These are phyloP conservation scores for Xylaria longipes DNA, from an alignment of 495 filamentous ascomycete genomes.

Conservation along the genomic window DNA sequence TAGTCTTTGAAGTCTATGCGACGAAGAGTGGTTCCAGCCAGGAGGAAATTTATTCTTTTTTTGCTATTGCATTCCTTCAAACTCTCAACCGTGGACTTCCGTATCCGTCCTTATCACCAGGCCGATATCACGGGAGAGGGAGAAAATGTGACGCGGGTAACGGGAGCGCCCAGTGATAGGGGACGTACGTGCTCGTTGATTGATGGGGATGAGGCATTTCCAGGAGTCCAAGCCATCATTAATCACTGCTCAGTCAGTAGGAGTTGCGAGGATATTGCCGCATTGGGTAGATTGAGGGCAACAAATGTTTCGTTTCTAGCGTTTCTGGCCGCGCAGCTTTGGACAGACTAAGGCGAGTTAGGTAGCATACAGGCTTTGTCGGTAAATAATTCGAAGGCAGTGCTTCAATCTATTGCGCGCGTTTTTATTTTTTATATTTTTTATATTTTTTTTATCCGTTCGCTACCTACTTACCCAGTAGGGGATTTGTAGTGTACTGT, in stretches of 20 bases:
- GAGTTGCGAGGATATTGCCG: neutral
- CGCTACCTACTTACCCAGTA: neutral
- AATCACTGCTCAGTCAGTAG: neutral
- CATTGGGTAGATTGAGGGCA: slow-evolving; percentile 1
- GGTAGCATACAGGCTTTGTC: neutral
- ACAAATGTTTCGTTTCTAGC: neutral
- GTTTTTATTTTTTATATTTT: slow-evolving; percentile 22
- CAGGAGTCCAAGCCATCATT: neutral
- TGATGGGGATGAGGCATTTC: slow-evolving; percentile 12
- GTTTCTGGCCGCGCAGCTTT: neutral
- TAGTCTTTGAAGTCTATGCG: neutral
- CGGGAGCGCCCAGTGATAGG: slow-evolving; percentile 1
- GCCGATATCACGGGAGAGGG: neutral
- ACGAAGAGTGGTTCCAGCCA: neutral
- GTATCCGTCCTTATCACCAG: neutral
- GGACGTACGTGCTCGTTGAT: neutral
- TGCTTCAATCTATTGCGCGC: neutral
- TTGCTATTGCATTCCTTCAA: neutral
- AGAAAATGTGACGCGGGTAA: neutral
- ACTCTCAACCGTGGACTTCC: neutral
- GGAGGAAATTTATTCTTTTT: neutral
- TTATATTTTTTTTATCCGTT: neutral
- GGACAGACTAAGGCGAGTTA: neutral
- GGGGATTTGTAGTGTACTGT: neutral
- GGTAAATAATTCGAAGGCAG: neutral